Conservation (phyloP, 2,329 filamentous ascomycete species). For the Phialophora macrospora region DNA sequence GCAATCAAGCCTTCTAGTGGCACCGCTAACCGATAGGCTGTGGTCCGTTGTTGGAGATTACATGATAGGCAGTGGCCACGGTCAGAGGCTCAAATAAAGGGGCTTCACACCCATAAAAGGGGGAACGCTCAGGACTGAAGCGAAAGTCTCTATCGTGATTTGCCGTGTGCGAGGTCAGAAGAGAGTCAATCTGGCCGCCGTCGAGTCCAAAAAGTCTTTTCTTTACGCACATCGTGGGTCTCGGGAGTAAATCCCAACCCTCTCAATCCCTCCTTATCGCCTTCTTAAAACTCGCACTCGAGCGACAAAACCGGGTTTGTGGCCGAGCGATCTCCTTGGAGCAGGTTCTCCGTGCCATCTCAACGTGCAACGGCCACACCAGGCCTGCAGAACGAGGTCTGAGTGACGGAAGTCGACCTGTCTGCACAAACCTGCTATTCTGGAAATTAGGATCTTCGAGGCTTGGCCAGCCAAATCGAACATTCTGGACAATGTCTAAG, state of each 20-base stretch:
- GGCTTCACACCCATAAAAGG: constrained; percentile 14
- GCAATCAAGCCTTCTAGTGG: constrained; percentile 31
- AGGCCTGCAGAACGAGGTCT: not conserved
- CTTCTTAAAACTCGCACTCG: constrained; percentile 4
- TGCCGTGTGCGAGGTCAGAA: constrained; percentile 23
- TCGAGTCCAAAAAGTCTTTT: constrained; percentile 1
- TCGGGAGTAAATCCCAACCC: constrained; percentile 19
- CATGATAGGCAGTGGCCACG: constrained; percentile 11
- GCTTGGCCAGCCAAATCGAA: constrained; percentile 20
- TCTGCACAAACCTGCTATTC: not conserved
- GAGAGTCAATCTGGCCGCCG: constrained; percentile 5
- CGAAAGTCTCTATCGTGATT: constrained; percentile 21
- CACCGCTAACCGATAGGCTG: constrained; percentile 26
- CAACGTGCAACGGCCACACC: constrained; percentile 5
- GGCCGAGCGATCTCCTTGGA: constrained; percentile 6
- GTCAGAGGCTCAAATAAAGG: constrained; percentile 13
- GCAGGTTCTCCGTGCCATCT: constrained; percentile 22
- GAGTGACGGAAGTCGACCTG: not conserved
- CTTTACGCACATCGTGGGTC: constrained; percentile 7
- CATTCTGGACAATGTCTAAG: constrained; percentile 25
- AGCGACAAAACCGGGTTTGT: constrained; percentile 4
- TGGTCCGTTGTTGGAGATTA: constrained; percentile 30
- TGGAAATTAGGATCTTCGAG: not conserved
- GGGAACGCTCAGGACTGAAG: constrained; percentile 3
- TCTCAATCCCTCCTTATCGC: not conserved